Evolutionary conservation across 2,329 filamentous ascomycete genomes (phyloP), one percentile per base, ranked within the genome.

Genomic region (Scedosporium aurantiacum): DNA sequence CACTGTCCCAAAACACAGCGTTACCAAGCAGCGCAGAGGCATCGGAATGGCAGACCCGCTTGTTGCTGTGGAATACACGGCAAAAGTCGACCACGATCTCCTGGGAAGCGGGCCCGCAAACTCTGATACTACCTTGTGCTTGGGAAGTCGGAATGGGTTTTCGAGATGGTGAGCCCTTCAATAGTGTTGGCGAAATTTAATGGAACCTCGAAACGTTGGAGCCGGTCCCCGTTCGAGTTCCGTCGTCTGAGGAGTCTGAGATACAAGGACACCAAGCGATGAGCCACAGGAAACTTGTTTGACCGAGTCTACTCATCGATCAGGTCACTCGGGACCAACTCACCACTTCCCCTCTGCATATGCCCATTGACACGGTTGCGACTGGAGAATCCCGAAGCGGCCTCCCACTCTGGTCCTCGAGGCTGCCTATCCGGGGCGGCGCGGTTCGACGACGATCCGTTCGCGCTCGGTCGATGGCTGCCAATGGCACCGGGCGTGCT

Each of bases 371-470:
- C 69, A 57, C 84, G 80, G 63, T 73, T 73, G 62, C 84, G 81
- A 21, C 74, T 73, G 43, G 73, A 76, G 66, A 86, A 87, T 1
- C 82, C 82, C 58, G 69, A 69, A 32, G 73, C 75, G 54, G 73
- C 75, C 69, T 84, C 82, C 83, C 84, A 86, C 68, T 83, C 82
- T 1, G 84, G 84, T 27, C 82, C 83, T 27, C 83, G 78, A n/a
- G 84, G 84, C 71, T 87, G 84, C 63, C 84, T 77, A 66, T 87
- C 84, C 2, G 83, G 82, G 8, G 78, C 78, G 27, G 74, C 76
- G 74, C 72, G 74, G 61, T 68, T 72, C 60, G 69, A 76, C 58
- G 70, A 69, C 21, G 56, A 50, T 27, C 76, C 75, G 63, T 76
- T 79, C 14, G 80, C 75, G 14, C 78, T 73, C 6, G 83, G 83